phyloP scores from a whole-genome alignment of 164 flowering plant genomes.

The Litsea cubeba region DNA sequence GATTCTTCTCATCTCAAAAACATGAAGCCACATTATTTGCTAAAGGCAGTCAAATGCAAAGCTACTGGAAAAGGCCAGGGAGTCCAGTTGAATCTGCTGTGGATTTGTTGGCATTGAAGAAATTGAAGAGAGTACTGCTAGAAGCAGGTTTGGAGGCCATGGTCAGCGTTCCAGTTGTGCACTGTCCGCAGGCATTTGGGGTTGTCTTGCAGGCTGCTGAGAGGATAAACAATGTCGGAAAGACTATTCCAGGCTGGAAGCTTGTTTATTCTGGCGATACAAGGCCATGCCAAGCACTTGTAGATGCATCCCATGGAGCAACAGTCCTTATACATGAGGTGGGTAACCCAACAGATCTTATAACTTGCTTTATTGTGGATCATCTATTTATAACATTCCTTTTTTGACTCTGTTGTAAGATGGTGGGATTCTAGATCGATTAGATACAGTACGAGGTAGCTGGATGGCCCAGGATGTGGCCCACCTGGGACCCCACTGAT shows the following conservation, averaged over 20 bases:
- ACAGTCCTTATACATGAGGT: slow-evolving; percentile 98
- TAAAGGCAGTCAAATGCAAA: slow-evolving; percentile 62
- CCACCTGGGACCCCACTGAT: no score
- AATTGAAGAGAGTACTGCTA: slow-evolving; percentile 46
- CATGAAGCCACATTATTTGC: slow-evolving; percentile 45
- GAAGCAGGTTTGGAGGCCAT: slow-evolving; percentile 76
- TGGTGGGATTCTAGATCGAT: neutral
- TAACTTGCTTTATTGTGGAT: neutral
- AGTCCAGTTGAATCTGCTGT: slow-evolving; percentile 32
- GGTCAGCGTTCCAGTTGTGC: slow-evolving; percentile 85
- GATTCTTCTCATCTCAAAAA: slow-evolving; percentile 3
- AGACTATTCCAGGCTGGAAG: slow-evolving; percentile 92
- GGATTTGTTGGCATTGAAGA: slow-evolving; percentile 33
- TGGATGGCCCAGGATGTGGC: no score
- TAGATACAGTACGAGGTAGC: no score
- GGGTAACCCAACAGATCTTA: slow-evolving; percentile 16
- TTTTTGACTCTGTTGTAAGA: neutral
- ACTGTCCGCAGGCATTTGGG: slow-evolving; percentile 91
- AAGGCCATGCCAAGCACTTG: slow-evolving; percentile 75
- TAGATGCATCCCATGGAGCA: slow-evolving; percentile 79
- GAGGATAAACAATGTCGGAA: slow-evolving; percentile 57
- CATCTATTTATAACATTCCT: neutral
- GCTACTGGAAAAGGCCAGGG: slow-evolving; percentile 56
- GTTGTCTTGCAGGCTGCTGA: slow-evolving; percentile 60
- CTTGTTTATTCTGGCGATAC: slow-evolving; percentile 97